Evolutionary conservation across 257 asterid genomes (phyloP), one percentile per base, ranked within the genome.

Genomic region (Primulina eburnea): DNA sequence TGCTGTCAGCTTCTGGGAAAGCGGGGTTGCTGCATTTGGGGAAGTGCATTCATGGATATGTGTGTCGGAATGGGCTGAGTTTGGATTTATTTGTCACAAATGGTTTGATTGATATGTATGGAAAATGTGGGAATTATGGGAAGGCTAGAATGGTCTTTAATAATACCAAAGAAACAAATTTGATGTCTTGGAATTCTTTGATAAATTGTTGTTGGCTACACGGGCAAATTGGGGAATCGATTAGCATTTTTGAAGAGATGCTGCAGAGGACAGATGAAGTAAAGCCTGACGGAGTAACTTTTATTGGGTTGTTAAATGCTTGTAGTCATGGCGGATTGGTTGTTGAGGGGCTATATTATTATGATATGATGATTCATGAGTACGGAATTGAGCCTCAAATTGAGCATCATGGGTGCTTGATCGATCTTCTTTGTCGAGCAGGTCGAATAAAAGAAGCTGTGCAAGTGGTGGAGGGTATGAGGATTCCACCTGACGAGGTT

Each of bases 101-200:
- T 76, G 88, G 89, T 66, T 80, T 92, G 79, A 77, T 89, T 52
- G 96, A 89, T 62, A 86, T 89, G 96, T 88, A 92, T 60, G 98
- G 98, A 2, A 92, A 88, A 77, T 92, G 96, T 67, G 96, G 94
- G 59, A 86, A 81, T 79, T 80, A 86, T 33, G 79, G 62, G 12
- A 81, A 78, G 69, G 86, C 96, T 53, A 88, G 85, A 78, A 72
- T 32, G 61, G 68, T 88, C 65, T 92, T 92, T 60, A 80, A 85
- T n/a, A 71, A 37, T 40, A 82, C 83, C 17, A 40, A 18, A 16
- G 74, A 73, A 34, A 65, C 21, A 66, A 83, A 84, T 77, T 76
- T 85, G 71, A 71, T 88, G 5, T 82, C 94, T 52, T 92, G 96
- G 95, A 89, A 88, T 64, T 78, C 92, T 55, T 75, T 92, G 86